These are phyloP conservation scores for Cryptosporidium baileyi DNA, from an alignment of 169 alveolate genomes.

Conservation along the genomic window DNA sequence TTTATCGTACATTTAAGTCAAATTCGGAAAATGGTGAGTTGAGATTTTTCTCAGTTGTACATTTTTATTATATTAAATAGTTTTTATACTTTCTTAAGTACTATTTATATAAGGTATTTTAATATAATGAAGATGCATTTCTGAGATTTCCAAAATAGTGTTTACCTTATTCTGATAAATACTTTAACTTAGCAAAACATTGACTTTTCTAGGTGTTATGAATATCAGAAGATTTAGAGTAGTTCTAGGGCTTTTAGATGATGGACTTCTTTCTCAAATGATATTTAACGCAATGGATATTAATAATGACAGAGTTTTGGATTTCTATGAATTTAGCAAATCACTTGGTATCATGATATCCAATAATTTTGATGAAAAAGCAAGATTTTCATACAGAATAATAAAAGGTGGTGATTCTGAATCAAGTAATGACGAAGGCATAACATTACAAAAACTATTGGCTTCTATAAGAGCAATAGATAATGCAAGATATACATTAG, in stretches of 20 bases:
- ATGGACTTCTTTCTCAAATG: slow-evolving; percentile 70
- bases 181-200: neutral
- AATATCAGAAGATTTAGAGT: slow-evolving; percentile 65
- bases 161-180: neutral
- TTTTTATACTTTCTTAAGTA: too few relatives aligned
- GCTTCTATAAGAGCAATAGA: slow-evolving; percentile 68
- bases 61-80: neutral
- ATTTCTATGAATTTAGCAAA: slow-evolving; percentile 79
- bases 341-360: slow-evolving; percentile 80
- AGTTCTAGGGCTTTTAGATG: slow-evolving; percentile 68
- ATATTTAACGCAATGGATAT: slow-evolving; percentile 82
- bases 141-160: neutral
- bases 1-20: slow-evolving; percentile 18
- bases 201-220: slow-evolving; percentile 19
- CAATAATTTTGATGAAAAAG: slow-evolving; percentile 77
- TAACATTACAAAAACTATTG: slow-evolving; percentile 55
- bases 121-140: neutral
- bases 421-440: slow-evolving; percentile 49
- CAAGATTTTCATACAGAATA: slow-evolving; percentile 78
- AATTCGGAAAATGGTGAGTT: slow-evolving; percentile 64
- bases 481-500: slow-evolving; percentile 67
- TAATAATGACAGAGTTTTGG: slow-evolving; percentile 78
- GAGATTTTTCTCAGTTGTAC: neutral
- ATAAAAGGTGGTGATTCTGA: slow-evolving; percentile 57
- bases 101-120: too few relatives aligned